Conservation (phyloP, 148 eudicot species). For the Camellia sinensis region DNA sequence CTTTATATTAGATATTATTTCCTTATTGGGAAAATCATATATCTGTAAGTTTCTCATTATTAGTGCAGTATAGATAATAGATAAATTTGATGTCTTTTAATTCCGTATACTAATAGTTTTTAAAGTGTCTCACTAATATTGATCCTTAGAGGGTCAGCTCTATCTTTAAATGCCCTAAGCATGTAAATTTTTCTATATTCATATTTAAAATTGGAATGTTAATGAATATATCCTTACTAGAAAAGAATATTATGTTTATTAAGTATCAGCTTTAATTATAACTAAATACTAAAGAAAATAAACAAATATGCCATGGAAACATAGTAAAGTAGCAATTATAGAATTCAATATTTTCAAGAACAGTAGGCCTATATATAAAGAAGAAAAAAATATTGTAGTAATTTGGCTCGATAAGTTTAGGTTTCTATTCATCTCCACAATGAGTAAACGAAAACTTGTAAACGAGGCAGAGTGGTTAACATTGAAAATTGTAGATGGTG, state of each 20-base stretch:
- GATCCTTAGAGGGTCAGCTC: neutral
- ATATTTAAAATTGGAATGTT: neutral
- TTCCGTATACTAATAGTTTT: neutral
- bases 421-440: neutral
- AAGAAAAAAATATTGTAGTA: neutral
- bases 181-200: neutral
- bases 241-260: neutral
- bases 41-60: neutral
- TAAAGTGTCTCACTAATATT: neutral
- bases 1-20: neutral
- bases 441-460: slow-evolving; percentile 2
- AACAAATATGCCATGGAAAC: too few species aligned
- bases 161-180: neutral
- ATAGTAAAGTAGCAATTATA: neutral
- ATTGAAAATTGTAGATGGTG: neutral
- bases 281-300: too few species aligned
- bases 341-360: neutral
- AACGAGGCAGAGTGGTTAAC: neutral
- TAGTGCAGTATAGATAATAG: neutral
- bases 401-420: neutral
- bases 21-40: neutral
- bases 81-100: neutral
- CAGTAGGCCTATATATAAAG: neutral
- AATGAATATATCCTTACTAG: neutral
- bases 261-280: neutral